phyloP scores from a whole-genome alignment of 1,284 basidiomycete genomes.

The Trichosporon ovoides region DNA sequence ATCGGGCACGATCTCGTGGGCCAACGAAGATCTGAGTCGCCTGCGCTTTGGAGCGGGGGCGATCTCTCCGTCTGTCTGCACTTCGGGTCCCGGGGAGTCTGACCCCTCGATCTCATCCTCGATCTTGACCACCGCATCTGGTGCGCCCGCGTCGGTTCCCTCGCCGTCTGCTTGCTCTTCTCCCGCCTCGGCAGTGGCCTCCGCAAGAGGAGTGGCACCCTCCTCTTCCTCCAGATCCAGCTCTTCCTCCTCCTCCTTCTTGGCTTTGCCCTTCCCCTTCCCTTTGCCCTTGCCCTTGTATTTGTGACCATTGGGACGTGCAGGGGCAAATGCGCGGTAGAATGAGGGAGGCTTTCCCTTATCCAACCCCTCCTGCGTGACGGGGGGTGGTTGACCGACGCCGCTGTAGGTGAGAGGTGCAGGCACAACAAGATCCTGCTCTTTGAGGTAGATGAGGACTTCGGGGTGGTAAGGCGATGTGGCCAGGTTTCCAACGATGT shows the following conservation, averaged over 20 bases:
- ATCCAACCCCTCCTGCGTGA: conserved; percentile 22
- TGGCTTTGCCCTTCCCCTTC: background rate
- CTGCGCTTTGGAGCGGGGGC: background rate
- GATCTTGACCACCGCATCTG: conserved; percentile 7
- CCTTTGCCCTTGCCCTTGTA: conserved; percentile 2
- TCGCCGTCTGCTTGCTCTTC: too few relatives aligned
- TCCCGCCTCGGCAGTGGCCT: background rate
- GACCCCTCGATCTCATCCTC: background rate
- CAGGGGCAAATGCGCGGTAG: conserved; percentile 23
- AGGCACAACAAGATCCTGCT: conserved; percentile 25
- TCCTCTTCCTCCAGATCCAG: too few relatives aligned
- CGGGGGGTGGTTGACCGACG: conserved; percentile 26
- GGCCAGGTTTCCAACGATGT: conserved; percentile 26
- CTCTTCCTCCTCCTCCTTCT: conserved; percentile 11
- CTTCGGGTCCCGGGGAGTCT: background rate
- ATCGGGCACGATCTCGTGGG: background rate
- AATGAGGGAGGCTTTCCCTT: conserved; percentile 24
- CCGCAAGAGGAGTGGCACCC: background rate
- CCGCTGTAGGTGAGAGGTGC: conserved; percentile 31
- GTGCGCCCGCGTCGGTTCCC: too few relatives aligned
- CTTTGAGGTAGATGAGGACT: conserved; percentile 30
- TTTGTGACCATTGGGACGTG: conserved; percentile 6
- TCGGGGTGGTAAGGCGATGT: conserved; percentile 26
- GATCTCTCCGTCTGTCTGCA: background rate
- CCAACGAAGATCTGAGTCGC: background rate